Evolutionary conservation across 495 filamentous ascomycete genomes (phyloP).

Genomic region (Melanomma pulvis-pyrius): DNA sequence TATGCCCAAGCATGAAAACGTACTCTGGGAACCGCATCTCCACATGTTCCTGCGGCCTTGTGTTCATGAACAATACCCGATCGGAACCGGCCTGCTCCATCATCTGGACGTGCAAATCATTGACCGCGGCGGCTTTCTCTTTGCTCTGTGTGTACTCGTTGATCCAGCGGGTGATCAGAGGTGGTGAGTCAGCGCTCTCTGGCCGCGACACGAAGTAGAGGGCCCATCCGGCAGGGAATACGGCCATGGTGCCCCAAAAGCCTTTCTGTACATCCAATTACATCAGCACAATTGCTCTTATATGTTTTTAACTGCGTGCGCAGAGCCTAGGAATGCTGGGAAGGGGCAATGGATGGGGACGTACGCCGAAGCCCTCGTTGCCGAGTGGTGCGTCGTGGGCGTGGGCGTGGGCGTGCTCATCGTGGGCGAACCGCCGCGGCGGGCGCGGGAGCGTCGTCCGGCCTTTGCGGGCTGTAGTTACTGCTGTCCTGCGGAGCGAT

Average conservation of each 20-base stretch:
- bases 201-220: conserved; percentile 58
- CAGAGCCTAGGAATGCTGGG: not conserved
- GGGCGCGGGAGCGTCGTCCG: conserved; percentile 38
- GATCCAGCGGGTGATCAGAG: conserved; percentile 62
- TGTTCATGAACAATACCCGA: conserved; percentile 65
- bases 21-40: conserved; percentile 72
- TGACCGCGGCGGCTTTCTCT: conserved; percentile 61
- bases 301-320: conserved; percentile 21
- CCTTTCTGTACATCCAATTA: conserved; percentile 52
- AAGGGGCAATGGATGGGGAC: conserved; percentile 36
- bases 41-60: conserved; percentile 50
- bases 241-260: conserved; percentile 67
- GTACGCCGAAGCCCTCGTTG: conserved; percentile 67
- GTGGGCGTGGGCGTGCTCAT: conserved; percentile 31
- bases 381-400: conserved; percentile 54
- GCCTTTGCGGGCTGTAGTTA: conserved; percentile 39
- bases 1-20: conserved; percentile 37
- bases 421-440: conserved; percentile 42
- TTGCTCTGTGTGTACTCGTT: conserved; percentile 50
- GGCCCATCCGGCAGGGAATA: conserved; percentile 57
- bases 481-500: conserved; percentile 42
- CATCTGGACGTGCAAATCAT: conserved; percentile 63
- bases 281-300: conserved; percentile 27
- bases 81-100: conserved; percentile 73
- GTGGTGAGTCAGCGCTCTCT: conserved; percentile 52